Base-by-base conservation (phyloP, 1,139 yeast genomes). In the Diutina catenulata region DNA sequence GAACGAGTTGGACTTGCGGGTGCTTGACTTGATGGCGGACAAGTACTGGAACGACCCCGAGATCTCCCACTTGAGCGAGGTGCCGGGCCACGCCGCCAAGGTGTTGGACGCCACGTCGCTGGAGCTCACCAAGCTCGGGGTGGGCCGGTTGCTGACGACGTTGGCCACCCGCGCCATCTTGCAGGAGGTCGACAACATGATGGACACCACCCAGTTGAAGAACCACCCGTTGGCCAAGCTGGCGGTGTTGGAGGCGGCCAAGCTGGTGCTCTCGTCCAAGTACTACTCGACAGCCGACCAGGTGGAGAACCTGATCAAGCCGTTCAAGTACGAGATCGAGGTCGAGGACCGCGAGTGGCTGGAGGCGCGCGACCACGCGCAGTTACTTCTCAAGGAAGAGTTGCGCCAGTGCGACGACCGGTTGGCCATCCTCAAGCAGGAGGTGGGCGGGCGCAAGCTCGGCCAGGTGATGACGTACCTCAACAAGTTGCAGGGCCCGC, bases 221-320 rank as follows among this genome's bases (percentile, higher is more conserved):
- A 79, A 77, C 45, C 97, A 91, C 52, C 94, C 94, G 8, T 65
- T 81, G 60, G 94, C 95, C 1, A 76, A 76, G 46, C 73, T 76
- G 29, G 79, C 87, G 5, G 91, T 93, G 19, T 74, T 72, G 40
- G 94, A 87, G 36, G 94, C 96, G 1, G 94, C 95, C 0, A 71
- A 75, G 31, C 65, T 78, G 18, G 95, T 93, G 2, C 63, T 93
- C 44, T 76, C 79, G 44, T 64, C 82, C 28, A 76, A 91, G 45
- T 91, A 74, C 53, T 86, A 80, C 47, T 80, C 95, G 1, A 91
- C 98, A 0, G 94, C 98, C 0, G 98, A 93, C 55, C 98, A 93
- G 55, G 98, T 93, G 13, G 99, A 93, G 53, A 93, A 91, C 57
- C 88, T 97, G 61, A 88, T 93, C 51, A 93, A 93, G 56, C 98